Conservation (phyloP, 2,329 filamentous ascomycete species). For the Venturia oleaginea region DNA sequence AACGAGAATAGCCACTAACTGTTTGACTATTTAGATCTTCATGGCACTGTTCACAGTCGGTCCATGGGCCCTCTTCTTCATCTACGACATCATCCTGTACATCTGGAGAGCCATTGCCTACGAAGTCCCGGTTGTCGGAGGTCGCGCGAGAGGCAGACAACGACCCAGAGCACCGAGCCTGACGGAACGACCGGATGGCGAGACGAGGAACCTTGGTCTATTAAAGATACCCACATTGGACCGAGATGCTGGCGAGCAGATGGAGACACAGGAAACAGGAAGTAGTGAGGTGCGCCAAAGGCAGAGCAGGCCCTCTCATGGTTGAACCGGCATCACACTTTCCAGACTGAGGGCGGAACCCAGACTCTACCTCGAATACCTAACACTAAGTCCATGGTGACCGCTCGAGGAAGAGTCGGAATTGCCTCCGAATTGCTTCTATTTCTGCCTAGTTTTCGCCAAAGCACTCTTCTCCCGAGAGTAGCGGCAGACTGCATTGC, state of each 20-base stretch:
- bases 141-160: constrained; percentile 49
- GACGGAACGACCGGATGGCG: constrained; percentile 46
- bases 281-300: neutral
- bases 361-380: neutral
- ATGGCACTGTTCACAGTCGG: constrained; percentile 52
- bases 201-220: constrained; percentile 35
- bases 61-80: constrained; percentile 52
- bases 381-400: neutral
- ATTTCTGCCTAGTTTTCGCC: neutral
- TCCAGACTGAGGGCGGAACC: neutral
- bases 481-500: neutral
- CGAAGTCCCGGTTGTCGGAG: constrained; percentile 51
- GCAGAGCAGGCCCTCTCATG: neutral
- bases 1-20: constrained; percentile 4
- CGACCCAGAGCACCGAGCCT: constrained; percentile 54
- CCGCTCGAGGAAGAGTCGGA: neutral
- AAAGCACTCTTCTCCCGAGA: neutral
- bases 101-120: constrained; percentile 48
- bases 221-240: constrained; percentile 23
- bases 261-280: neutral
- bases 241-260: constrained; percentile 1
- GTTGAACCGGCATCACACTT: neutral
- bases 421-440: neutral
- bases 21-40: constrained; percentile 39
- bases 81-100: constrained; percentile 57